phyloP scores from a whole-genome alignment of 106 monocot genomes.

The Ottelia alismoides region DNA sequence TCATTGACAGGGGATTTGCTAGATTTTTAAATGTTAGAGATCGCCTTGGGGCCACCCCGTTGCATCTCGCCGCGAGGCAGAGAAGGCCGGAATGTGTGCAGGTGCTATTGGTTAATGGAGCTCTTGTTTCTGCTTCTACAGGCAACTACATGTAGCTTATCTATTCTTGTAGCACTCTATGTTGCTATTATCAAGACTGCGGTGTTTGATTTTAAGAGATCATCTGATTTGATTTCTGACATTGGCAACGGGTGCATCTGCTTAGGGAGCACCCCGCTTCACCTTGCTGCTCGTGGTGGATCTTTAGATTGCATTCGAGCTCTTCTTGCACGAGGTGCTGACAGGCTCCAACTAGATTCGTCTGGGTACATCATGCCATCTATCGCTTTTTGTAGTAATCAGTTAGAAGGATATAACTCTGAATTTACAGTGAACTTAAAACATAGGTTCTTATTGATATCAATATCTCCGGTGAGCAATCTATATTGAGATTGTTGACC shows the following conservation, averaged over 20 bases:
- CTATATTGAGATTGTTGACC: no score
- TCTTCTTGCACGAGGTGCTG: constrained; percentile 73
- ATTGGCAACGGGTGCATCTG: constrained; percentile 3
- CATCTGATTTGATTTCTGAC: neutral
- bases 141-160: constrained; percentile 25
- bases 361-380: constrained; percentile 30
- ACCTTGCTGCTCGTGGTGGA: constrained; percentile 65
- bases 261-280: constrained; percentile 29
- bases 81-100: constrained; percentile 18
- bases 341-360: constrained; percentile 73
- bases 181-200: no score
- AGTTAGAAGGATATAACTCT: no score
- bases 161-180: no score
- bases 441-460: no score
- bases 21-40: constrained; percentile 41
- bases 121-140: constrained; percentile 31
- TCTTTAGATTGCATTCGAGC: constrained; percentile 66
- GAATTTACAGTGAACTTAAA: no score
- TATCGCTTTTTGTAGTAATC: no score
- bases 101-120: constrained; percentile 30
- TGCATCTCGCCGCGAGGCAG: constrained; percentile 35
- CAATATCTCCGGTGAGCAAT: no score
- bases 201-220: no score
- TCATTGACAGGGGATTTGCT: constrained; percentile 27
- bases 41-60: constrained; percentile 26